These are phyloP conservation scores for Scedosporium minutisporum DNA, from an alignment of 2,329 filamentous ascomycete genomes.

Conservation along the genomic window DNA sequence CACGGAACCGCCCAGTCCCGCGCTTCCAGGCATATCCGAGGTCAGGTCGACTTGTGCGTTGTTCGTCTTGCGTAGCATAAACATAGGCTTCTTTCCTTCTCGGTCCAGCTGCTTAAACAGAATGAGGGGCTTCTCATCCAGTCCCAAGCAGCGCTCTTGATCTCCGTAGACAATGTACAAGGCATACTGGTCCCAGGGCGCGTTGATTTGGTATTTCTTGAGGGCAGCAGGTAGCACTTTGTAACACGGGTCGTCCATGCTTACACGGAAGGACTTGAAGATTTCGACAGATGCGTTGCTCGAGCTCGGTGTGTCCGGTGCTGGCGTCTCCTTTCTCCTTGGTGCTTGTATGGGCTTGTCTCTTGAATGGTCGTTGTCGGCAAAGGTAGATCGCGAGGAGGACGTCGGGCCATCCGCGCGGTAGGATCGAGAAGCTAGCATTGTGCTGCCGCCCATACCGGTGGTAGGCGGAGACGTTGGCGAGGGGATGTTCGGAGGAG, in stretches of 20 bases:
- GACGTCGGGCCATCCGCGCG: conserved; percentile 43
- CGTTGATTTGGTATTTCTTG: conserved; percentile 97
- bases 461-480: conserved; percentile 55
- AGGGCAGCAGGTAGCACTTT: conserved; percentile 92
- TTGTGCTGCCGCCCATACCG: conserved; percentile 40
- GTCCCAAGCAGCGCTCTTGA: conserved; percentile 82
- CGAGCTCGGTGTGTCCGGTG: conserved; percentile 47
- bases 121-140: conserved; percentile 90
- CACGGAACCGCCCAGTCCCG: conserved; percentile 35
- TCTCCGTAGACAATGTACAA: conserved; percentile 99
- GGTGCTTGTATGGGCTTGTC: conserved; percentile 32
- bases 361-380: conserved; percentile 32
- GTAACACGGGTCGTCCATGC: conserved; percentile 95
- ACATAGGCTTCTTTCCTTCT: conserved; percentile 98
- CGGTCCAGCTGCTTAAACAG: conserved; percentile 96
- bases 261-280: conserved; percentile 97
- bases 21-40: conserved; percentile 41
- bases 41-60: conserved; percentile 36
- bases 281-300: conserved; percentile 71
- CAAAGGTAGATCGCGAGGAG: conserved; percentile 46
- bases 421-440: conserved; percentile 53
- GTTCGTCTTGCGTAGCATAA: conserved; percentile 75
- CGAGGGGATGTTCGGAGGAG: conserved; percentile 59
- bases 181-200: conserved; percentile 94
- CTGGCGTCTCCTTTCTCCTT: conserved; percentile 52